Base-by-base conservation (phyloP, 495 filamentous ascomycete species). In the Trichocladium antarcticum region DNA sequence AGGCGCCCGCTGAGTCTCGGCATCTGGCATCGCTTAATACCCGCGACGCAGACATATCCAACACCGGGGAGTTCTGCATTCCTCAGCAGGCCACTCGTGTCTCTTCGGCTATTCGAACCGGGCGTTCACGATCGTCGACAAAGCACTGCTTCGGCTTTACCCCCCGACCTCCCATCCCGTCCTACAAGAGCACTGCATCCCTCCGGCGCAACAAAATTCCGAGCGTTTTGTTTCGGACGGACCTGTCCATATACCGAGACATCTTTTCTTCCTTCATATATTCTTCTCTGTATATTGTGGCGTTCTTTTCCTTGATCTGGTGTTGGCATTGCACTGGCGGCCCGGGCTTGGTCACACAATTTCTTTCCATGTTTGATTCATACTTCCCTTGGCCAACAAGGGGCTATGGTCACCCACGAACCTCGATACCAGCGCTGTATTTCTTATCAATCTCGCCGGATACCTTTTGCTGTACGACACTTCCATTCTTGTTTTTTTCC, bases 1-100 rank as follows among this genome's bases (percentile, higher is more conserved):
- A 22, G 67, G 68, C 22, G 67, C 64, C 14, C 57, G 14, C 38
- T 51, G 39, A 50, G 10, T 2, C n/a, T 9, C 24, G 27, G 8
- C n/a, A 34, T 32, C n/a, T n/a, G n/a, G n/a, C 14, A 12, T 17
- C 42, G 12, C 36, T 32, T 32, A 35, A 16, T 12, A 15, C n/a
- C 19, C 14, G 36, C 17, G 37, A 19, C 21, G 4, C 37, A 19
- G 8, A 27, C 3, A 8, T 27, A 8, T 27, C 24, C 4, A 27
- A 27, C 24, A 27, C 3, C 24, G 8, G 8, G 8, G 24, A 3
- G 4, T 27, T 27, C 24, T 27, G 24, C 24, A 27, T 27, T 27
- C 24, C 24, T 27, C 24, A 27, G 24, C 24, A 8, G 8, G 3
- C 24, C 8, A 3, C 8, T 8, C 24, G 3, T 8, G 24, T 8